These are phyloP conservation scores for Hypoxylon intermedium DNA, from an alignment of 495 filamentous ascomycete species.

Conservation along the genomic window DNA sequence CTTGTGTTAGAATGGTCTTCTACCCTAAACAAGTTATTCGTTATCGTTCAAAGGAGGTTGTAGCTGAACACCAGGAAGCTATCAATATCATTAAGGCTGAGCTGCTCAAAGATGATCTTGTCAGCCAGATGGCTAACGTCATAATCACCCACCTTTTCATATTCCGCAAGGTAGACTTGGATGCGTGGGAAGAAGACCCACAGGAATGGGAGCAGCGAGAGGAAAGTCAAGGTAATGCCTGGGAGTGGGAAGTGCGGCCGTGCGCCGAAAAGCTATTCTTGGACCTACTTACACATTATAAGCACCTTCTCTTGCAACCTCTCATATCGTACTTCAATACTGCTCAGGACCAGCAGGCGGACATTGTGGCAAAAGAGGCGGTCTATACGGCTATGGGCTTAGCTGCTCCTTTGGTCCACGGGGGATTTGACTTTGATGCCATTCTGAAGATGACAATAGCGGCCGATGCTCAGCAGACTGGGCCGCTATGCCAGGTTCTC, in stretches of 20 bases:
- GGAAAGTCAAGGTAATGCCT: conserved; percentile 78
- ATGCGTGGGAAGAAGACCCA: conserved; percentile 89
- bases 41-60: conserved; percentile 73
- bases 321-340: conserved; percentile 79
- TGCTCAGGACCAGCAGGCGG: conserved; percentile 68
- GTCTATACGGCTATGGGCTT: conserved; percentile 92
- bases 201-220: conserved; percentile 91
- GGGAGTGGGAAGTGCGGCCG: conserved; percentile 85
- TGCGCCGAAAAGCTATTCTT: conserved; percentile 94
- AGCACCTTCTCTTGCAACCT: conserved; percentile 74
- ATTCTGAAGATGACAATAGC: conserved; percentile 78
- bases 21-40: conserved; percentile 80
- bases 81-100: conserved; percentile 69
- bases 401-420: conserved; percentile 74
- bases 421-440: conserved; percentile 76
- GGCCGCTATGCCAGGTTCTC: conserved; percentile 83
- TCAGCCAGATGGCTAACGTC: conserved; percentile 78
- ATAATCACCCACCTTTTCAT: conserved; percentile 88
- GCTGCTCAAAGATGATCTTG: conserved; percentile 75
- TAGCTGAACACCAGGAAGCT: conserved; percentile 71
- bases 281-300: conserved; percentile 87
- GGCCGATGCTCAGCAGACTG: conserved; percentile 77
- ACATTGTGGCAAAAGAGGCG: conserved; percentile 87
- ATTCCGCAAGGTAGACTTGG: conserved; percentile 82
- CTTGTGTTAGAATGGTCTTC: conserved; percentile 83